A percentile compares a stretch with the other conserved stretches of the same genome.
These are phyloP conservation scores for Cutaneotrichosporon cyanovorans DNA, from an alignment of 1,284 basidiomycete genomes.

Conservation along the genomic window DNA sequence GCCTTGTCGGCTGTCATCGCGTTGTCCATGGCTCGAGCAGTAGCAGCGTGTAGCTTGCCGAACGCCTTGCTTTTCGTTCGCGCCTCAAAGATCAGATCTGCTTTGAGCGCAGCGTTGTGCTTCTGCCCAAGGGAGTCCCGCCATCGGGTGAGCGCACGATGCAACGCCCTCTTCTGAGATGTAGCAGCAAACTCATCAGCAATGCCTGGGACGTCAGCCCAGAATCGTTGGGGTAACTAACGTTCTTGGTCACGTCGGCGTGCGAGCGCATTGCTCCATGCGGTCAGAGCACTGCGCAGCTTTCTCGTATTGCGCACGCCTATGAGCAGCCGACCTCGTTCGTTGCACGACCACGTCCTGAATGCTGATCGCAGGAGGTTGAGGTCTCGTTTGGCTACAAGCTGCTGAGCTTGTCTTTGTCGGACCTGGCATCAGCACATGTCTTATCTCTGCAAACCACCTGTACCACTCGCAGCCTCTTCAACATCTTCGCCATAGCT, in stretches of 20 bases:
- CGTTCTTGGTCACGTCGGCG: constrained; percentile 1
- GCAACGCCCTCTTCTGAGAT: not conserved
- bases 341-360: constrained; percentile 10
- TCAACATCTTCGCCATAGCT: constrained; percentile 1
- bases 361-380: constrained; percentile 10
- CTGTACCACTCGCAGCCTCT: no score
- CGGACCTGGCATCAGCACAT: not conserved
- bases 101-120: constrained; percentile 20
- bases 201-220: constrained; percentile 7
- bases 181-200: constrained; percentile 1
- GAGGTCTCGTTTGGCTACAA: constrained; percentile 6
- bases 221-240: not conserved
- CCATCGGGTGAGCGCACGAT: constrained; percentile 23
- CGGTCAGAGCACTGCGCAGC: not conserved
- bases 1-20: constrained; percentile 29
- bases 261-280: constrained; percentile 9
- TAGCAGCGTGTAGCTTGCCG: constrained; percentile 21
- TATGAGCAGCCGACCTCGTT: constrained; percentile 11
- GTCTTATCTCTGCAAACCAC: no score
- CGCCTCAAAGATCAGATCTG: constrained; percentile 21
- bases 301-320: constrained; percentile 12
- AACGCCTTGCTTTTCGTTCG: constrained; percentile 14
- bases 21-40: constrained; percentile 16
- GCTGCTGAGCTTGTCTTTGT: constrained; percentile 1
- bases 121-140: constrained; percentile 18